Evolutionary conservation across 805 yeast species (phyloP), one percentile per base, ranked within the genome.

Genomic region (Scheffersomyces spartinae): DNA sequence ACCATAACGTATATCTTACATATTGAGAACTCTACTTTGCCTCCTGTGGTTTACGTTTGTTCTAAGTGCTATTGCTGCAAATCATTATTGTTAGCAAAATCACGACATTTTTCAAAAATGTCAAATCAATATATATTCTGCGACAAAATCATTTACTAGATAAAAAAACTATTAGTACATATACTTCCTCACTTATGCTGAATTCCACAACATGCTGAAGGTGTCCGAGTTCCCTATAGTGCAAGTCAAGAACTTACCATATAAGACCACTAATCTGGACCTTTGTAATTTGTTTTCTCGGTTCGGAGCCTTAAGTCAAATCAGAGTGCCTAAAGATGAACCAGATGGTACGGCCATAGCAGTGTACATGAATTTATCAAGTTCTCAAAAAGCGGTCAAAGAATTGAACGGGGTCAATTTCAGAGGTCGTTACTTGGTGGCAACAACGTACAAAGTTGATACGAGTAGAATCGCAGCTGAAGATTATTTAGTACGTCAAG

Each of bases 391-490:
- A 17, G 79, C 80, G 0, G 52, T 61, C 12, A 63, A 58, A n/a
- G 74, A 68, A 31, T 42, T 74, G 26, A 68, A 68, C 26, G 83
- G 83, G 2, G 67, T 64, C 32, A 72, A 73, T 38, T 67, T 66
- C 34, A 63, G 68, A 31, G 72, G 74, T 6, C 39, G 82, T 28
- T 74, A 74, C 38, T 38, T 74, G 17, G 74, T 74, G 14, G 69
- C 72, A 7, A 43, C 58, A 26, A 27, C 61, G 30, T 71, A 62
- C 34, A 56, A 46, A 18, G 64, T 68, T 9, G 74, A 68, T 28
- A 51, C 42, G 34, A 34, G 51, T 7, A 43, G 40, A 17, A 39
- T 55, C 16, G 24, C 31, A 9, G 32, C 38, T 6, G 52, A 49
- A 18, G 59, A 54, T 21, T 30, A n/a, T n/a, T n/a, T n/a, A n/a